Percentiles rank a stretch among this genome's conserved stretches.
Conservation (phyloP, 176 grass and related monocot genomes). For the Paspalum notatum region DNA sequence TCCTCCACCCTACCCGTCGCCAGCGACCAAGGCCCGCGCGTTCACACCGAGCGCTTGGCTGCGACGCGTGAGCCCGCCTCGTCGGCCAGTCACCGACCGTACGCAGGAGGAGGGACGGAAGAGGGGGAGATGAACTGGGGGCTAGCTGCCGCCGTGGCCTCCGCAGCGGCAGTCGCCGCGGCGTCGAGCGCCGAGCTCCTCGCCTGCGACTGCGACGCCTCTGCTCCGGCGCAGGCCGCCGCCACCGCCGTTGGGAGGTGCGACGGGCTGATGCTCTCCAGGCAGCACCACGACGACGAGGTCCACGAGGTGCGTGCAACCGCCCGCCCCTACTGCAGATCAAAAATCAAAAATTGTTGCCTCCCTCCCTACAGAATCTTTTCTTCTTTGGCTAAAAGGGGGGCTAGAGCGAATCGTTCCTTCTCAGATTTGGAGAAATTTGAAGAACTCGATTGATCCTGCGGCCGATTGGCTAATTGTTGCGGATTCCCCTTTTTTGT, state of each 20-base stretch:
- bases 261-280: slow-evolving; percentile 31
- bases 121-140: slow-evolving; percentile 48
- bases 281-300: slow-evolving; percentile 27
- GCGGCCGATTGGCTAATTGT: too few species aligned
- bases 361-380: too few species aligned
- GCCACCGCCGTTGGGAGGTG: slow-evolving; percentile 36
- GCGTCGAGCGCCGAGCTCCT: slow-evolving; percentile 52
- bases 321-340: neutral
- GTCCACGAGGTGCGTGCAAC: slow-evolving; percentile 18
- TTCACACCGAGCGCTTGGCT: neutral
- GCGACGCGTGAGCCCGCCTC: neutral
- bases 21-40: neutral
- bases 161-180: slow-evolving; percentile 44
- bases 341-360: neutral
- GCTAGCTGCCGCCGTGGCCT: slow-evolving; percentile 40
- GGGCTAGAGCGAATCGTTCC: too few species aligned
- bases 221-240: neutral
- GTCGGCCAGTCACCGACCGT: neutral
- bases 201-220: slow-evolving; percentile 38
- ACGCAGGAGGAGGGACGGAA: neutral
- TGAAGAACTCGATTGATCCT: too few species aligned
- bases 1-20: neutral
- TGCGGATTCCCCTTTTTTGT: neutral
- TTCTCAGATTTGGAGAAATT: neutral
- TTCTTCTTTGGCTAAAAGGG: too few species aligned